A percentile compares a stretch with the other conserved stretches of the same genome.
These are phyloP conservation scores for Colletotrichum liriopes DNA, from an alignment of 2,329 filamentous ascomycete species.

Conservation along the genomic window DNA sequence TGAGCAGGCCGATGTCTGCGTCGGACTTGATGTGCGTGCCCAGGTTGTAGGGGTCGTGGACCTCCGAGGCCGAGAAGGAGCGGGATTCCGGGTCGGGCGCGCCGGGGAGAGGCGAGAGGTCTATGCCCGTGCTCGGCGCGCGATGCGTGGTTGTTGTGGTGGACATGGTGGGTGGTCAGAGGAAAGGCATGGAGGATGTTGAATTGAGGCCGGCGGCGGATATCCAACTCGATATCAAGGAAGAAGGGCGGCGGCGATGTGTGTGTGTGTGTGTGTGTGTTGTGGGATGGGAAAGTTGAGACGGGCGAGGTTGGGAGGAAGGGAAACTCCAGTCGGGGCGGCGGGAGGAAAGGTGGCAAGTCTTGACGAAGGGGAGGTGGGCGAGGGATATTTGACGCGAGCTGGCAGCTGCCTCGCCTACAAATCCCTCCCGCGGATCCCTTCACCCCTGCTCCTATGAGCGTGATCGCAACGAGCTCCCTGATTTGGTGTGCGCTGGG, in stretches of 20 bases:
- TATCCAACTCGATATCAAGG: not conserved
- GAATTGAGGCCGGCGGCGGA: not conserved
- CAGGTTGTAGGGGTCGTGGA: conserved; percentile 85
- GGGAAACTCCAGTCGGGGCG: conserved; percentile 28
- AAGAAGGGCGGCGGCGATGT: not conserved
- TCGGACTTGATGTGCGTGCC: conserved; percentile 83
- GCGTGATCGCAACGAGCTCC: not conserved
- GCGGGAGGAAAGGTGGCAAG: not conserved
- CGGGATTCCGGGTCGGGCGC: conserved; percentile 37
- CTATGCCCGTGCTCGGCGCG: conserved; percentile 22
- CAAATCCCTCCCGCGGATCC: conserved; percentile 11
- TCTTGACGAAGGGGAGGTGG: conserved; percentile 12
- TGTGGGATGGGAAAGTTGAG: conserved; percentile 28
- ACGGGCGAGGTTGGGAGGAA: not conserved
- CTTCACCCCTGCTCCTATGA: not conserved
- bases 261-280: too few relatives aligned
- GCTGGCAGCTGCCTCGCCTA: conserved; percentile 8
- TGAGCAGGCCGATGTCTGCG: conserved; percentile 74
- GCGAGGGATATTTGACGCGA: conserved; percentile 36
- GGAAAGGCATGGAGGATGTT: not conserved
- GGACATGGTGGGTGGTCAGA: conserved; percentile 7
- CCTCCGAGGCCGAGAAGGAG: conserved; percentile 34
- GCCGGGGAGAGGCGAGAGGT: conserved; percentile 13
- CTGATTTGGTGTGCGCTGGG: conserved; percentile 12
- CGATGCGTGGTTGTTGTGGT: not conserved